Percentiles rank a stretch among this genome's conserved stretches.
These are phyloP conservation scores for Solanum bulbocastanum DNA, from an alignment of 257 asterid genomes.

Conservation along the genomic window DNA sequence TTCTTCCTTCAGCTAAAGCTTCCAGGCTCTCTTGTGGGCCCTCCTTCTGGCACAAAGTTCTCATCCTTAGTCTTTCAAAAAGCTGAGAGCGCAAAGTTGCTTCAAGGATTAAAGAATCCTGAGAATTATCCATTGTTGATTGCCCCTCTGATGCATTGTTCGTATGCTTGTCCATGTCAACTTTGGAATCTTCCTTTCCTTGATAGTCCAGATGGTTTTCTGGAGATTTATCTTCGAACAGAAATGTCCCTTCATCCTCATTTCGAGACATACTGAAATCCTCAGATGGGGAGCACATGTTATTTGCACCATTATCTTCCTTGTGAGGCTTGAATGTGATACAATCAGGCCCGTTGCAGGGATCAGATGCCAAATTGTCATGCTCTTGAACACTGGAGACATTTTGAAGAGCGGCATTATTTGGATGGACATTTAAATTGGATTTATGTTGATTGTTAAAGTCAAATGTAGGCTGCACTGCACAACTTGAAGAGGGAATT, in stretches of 20 bases:
- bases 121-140: conserved; percentile 7
- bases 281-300: conserved; percentile 15
- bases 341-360: conserved; percentile 17
- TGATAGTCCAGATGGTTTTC: conserved; percentile 10
- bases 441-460: conserved; percentile 1
- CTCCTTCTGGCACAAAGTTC: conserved; percentile 17
- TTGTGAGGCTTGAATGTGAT: conserved; percentile 19
- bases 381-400: conserved; percentile 1
- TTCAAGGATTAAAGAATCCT: conserved; percentile 37
- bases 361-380: conserved; percentile 13
- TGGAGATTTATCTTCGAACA: conserved; percentile 5
- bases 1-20: conserved; percentile 8
- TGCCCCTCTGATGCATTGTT: conserved; percentile 12
- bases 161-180: conserved; percentile 8
- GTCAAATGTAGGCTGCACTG: conserved; percentile 13
- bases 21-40: conserved; percentile 5
- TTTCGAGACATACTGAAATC: conserved; percentile 15
- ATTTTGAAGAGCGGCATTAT: conserved; percentile 6
- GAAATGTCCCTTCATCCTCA: conserved; percentile 17
- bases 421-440: conserved; percentile 11
- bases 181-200: conserved; percentile 1
- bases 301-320: conserved; percentile 9
- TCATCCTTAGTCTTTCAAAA: conserved; percentile 24
- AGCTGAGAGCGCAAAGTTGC: conserved; percentile 47
- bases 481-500: conserved; percentile 14